phyloP scores from a whole-genome alignment of 1,284 basidiomycete species.

The Rhodotorula sp. region DNA sequence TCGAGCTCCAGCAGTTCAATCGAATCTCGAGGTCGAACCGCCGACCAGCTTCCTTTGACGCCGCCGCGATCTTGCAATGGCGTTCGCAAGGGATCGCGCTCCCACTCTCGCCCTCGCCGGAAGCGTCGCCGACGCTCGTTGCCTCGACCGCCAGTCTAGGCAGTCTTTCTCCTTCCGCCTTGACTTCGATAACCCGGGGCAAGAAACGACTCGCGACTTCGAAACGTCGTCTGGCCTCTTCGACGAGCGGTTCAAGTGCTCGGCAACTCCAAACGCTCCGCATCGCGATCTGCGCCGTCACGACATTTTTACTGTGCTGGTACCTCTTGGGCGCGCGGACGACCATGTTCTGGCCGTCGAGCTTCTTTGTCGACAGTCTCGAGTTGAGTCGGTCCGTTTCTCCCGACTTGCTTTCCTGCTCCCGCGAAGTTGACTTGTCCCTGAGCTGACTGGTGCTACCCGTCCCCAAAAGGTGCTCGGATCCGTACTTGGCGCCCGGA shows the following conservation, averaged over 20 bases:
- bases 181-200: neutral
- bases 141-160: neutral
- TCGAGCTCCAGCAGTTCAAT: no score
- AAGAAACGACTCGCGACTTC: neutral
- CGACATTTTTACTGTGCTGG: no score
- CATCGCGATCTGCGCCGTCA: no score
- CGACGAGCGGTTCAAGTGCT: neutral
- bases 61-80: neutral
- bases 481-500: constrained; percentile 33
- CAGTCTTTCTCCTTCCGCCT: neutral
- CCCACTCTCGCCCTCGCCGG: neutral
- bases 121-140: neutral
- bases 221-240: no score
- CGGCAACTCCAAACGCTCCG: neutral
- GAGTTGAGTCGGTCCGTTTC: neutral
- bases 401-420: neutral
- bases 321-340: no score
- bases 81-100: neutral
- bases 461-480: constrained; percentile 19
- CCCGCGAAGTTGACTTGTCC: neutral
- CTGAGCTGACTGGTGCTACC: neutral
- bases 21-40: no score
- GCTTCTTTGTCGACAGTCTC: no score
- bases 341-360: no score
- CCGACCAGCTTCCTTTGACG: neutral